These are phyloP conservation scores for Papilionanthe hybrid DNA, from an alignment of 116 monocot species.

Conservation along the genomic window DNA sequence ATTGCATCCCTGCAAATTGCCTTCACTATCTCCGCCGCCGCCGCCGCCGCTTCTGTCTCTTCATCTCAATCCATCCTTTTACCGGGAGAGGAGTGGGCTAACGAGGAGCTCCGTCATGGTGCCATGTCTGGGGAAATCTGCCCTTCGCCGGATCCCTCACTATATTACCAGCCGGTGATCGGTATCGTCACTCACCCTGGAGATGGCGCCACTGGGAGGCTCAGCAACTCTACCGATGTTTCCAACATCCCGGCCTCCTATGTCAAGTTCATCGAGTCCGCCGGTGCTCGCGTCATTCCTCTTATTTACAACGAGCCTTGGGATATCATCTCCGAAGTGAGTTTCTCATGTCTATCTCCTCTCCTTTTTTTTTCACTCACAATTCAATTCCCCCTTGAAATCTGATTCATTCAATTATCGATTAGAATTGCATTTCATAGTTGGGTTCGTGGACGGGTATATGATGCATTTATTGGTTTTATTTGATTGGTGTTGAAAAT, in stretches of 20 bases:
- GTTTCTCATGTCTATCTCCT: neutral
- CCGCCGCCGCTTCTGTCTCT: neutral
- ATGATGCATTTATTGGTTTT: neutral
- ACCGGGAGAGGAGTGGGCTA: neutral
- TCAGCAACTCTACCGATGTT: slow-evolving; percentile 41
- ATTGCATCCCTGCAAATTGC: neutral
- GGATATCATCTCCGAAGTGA: slow-evolving; percentile 42
- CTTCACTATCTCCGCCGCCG: neutral
- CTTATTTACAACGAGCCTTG: slow-evolving; percentile 70
- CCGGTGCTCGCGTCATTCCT: slow-evolving; percentile 71
- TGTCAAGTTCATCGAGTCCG: slow-evolving; percentile 84
- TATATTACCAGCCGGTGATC: slow-evolving; percentile 72
- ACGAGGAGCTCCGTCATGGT: neutral
- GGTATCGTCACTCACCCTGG: slow-evolving; percentile 87
- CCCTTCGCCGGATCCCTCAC: slow-evolving; percentile 36
- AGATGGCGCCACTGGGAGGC: slow-evolving; percentile 67
- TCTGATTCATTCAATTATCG: neutral
- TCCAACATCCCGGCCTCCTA: slow-evolving; percentile 85
- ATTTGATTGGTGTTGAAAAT: neutral
- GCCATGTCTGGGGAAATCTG: slow-evolving; percentile 10
- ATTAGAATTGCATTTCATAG: neutral
- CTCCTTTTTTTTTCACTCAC: neutral
- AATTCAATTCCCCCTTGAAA: neutral
- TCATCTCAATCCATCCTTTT: slow-evolving; percentile 9
- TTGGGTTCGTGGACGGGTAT: neutral